Evolutionary conservation across 1,284 basidiomycete species (phyloP), one percentile per base, ranked within the genome.

Genomic region (Grifola frondosa): DNA sequence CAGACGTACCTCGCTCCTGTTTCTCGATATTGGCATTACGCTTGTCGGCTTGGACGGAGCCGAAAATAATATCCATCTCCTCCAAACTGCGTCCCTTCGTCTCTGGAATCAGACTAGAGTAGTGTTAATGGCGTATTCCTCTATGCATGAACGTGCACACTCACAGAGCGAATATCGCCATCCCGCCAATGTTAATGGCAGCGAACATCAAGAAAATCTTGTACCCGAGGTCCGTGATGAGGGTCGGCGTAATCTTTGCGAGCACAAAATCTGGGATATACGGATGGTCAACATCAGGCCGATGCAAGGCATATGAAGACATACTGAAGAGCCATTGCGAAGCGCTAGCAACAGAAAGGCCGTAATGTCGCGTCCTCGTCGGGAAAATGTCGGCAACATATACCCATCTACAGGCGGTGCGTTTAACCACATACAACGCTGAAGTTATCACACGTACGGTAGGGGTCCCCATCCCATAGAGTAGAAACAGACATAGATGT

Each of bases 371-470:
- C 9, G 88, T 90, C 32, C 86, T 69, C 28, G 87, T 91, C 21
- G 84, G 86, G 76, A 91, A 91, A 59, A 91, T 89, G 63, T 91
- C 89, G 11, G 85, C 71, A 17, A 80, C 80, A 54, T 88, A 88
- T 6, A 88, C 80, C 85, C 84, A 88, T 10, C 54, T 61, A 20
- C n/a, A n/a, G n/a, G 44, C n/a, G 16, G 16, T 15, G 7, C 20
- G 30, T n/a, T n/a, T n/a, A n/a, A 25, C 26, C 12, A 25, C 8
- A 24, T n/a, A 19, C 26, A 4, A 21, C 28, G 20, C 13, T 21
- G 38, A n/a, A n/a, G n/a, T n/a, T n/a, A n/a, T n/a, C n/a, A 40
- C 6, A 45, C 44, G 42, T 40, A 56, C 54, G 62, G 62, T 6
- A 63, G 49, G 20, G 56, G 57, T 13, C 60, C 59, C 60, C 60